Base-by-base conservation (phyloP, 2,329 filamentous ascomycete genomes). In the Microsporum canis region DNA sequence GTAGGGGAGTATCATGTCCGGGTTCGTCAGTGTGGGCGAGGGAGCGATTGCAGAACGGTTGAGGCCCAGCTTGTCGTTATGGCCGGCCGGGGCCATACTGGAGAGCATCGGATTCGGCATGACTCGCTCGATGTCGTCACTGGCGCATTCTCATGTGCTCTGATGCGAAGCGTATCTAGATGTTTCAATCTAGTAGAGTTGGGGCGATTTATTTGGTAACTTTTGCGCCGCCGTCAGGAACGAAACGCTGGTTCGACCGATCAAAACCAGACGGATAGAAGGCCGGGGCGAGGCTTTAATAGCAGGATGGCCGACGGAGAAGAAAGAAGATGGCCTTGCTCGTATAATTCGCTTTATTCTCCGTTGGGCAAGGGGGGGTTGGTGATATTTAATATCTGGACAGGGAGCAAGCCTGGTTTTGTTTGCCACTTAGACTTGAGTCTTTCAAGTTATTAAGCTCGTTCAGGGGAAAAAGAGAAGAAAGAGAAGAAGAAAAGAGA, bases 1-100 rank as follows among this genome's bases (percentile, higher is more conserved):
- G 71, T 88, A 85, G 63, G 91, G 91, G 59, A 96, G 78, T 68
- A 96, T 95, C 89, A 96, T 91, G 72, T 95, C 91, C 59, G 91
- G 90, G 73, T 96, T 95, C 61, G 90, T 95, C 69, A 96, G 78
- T 1, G 91, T 95, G 55, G 91, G 91, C 63, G 89, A 95, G 10
- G 84, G 84, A 31, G 58, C 56, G 10, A 51, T 47, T 8, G 27
- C 27, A 3, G 57, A 12, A 5, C 55, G 55, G 17, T 29, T 57
- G 3, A 43, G 23, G 36, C n/a, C 17, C 23, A 33, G 8, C 31
- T 34, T 57, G 10, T 57, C 55, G 17, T 29, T 43, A 33, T 43
- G 17, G 36, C 17, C 14, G n/a, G 34, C 23, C 27, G 55, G 39
- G 7, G 55, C 51, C 51, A 55, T 55, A 31, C 51, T 55, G 31